These are phyloP conservation scores for Ophiostoma angusticollis DNA, from an alignment of 2,329 filamentous ascomycete species.

Conservation along the genomic window DNA sequence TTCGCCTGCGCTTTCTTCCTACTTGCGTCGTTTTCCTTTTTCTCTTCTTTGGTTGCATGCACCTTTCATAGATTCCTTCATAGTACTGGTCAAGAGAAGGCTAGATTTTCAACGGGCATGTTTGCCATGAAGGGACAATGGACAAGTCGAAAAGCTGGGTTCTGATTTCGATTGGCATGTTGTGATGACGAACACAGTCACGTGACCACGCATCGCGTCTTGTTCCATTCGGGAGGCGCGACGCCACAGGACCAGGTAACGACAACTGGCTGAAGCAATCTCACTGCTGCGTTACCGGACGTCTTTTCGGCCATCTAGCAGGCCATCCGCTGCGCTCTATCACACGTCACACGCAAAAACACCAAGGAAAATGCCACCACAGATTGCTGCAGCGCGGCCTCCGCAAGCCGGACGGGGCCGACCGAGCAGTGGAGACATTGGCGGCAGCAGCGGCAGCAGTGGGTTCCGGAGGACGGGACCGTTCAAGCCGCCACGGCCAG, in stretches of 20 bases:
- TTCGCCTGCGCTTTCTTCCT: conserved; percentile 20
- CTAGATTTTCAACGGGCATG: no score
- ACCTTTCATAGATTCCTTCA: conserved; percentile 25
- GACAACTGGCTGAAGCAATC: no score
- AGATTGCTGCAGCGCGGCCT: conserved; percentile 7
- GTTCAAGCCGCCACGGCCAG: conserved; percentile 12
- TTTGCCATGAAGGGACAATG: no score
- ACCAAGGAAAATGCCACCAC: conserved; percentile 9
- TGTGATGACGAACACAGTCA: not conserved
- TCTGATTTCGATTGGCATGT: no score
- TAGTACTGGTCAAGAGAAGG: conserved; percentile 8
- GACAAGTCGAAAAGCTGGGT: no score
- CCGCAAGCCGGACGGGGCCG: not conserved
- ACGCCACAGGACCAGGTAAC: no score
- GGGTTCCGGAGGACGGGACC: conserved; percentile 7
- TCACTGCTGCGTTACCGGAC: no score
- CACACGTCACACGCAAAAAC: not conserved
- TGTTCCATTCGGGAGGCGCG: not conserved
- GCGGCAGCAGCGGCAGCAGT: not conserved
- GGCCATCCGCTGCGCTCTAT: no score
- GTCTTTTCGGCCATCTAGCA: no score
- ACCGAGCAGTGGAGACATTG: not conserved
- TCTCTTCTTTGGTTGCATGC: conserved; percentile 23
- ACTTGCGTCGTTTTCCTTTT: conserved; percentile 11
- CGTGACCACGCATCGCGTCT: conserved; percentile 7